Evolutionary conservation across 352 stramenopile species (phyloP), one percentile per base, ranked within the genome.

Genomic region (Hyaloperonospora brassicae): DNA sequence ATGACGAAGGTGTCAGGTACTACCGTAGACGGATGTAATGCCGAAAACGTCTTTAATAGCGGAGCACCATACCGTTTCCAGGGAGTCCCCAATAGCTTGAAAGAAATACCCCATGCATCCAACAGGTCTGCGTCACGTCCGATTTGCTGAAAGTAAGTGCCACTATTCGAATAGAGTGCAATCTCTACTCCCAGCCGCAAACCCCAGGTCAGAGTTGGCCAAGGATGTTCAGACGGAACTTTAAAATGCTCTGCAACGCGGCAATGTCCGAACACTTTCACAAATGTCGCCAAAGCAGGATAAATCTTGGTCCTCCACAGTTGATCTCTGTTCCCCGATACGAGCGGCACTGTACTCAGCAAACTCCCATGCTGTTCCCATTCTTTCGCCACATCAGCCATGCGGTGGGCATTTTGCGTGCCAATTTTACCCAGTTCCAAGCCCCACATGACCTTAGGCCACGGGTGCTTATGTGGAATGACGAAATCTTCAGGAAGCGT

Each of bases 41-140:
- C 44, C 5, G 57, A 53, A 44, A 59, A 70, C 7, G n/a, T 70
- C 21, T 55, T 27, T 39, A 70, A 10, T 23, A 66, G 41, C 7
- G 53, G 58, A 35, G 58, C 62, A 2, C 22, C 53, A n/a, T 55
- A 27, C 22, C 55, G 39, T 34, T 58, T 36, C 62, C 62, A 70
- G 22, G 45, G 25, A 34, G 39, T 38, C 9, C 36, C 35, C 10
- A 47, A 46, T 51, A 70, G 12, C 35, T 64, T 67, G 42, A 67
- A 61, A 0, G 53, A 56, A 55, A 55, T 67, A 2, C 62, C 62
- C 27, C 66, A 27, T 2, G 24, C 25, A 46, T 50, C 48, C 3
- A 70, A 47, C 1, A 41, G 50, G 51, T 70, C 62, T 21, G 54
- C 62, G 21, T 66, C 54, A 11, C 46, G 58, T 53, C 62, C 62